phyloP scores from a whole-genome alignment of 1,139 yeast genomes.

The Yamadazyma jaroonii region DNA sequence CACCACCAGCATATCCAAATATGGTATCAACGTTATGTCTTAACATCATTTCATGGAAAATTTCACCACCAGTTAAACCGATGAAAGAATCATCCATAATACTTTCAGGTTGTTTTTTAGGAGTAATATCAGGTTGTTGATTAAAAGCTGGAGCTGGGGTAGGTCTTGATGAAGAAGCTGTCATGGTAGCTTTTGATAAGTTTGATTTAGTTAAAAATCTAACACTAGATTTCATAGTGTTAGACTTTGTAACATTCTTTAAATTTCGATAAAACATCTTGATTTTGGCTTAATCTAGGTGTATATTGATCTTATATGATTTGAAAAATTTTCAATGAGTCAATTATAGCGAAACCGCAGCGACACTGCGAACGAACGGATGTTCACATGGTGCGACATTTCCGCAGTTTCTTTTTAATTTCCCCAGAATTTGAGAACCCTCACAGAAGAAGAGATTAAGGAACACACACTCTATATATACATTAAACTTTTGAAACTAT shows the following conservation, averaged over 20 bases:
- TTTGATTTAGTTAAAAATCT: slow-evolving; percentile 34
- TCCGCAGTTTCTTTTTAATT: too few relatives aligned
- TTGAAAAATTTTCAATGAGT: slow-evolving; percentile 17
- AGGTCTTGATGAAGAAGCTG: slow-evolving; percentile 26
- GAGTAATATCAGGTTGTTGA: slow-evolving; percentile 14
- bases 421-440: too few relatives aligned
- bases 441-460: not conserved
- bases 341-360: slow-evolving; percentile 8
- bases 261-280: slow-evolving; percentile 14
- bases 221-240: slow-evolving; percentile 3
- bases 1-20: slow-evolving; percentile 97
- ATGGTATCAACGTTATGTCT: slow-evolving; percentile 94
- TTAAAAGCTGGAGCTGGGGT: slow-evolving; percentile 43
- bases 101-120: slow-evolving; percentile 13
- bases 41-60: slow-evolving; percentile 98
- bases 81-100: slow-evolving; percentile 81
- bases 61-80: slow-evolving; percentile 96
- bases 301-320: slow-evolving; percentile 2
- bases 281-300: slow-evolving; percentile 1
- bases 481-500: slow-evolving; percentile 1
- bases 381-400: not conserved
- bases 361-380: slow-evolving; percentile 16
- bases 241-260: slow-evolving; percentile 8
- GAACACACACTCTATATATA: too few relatives aligned
- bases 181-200: slow-evolving; percentile 35